Evolutionary conservation across 2,329 filamentous ascomycete species (phyloP).

Genomic region (Aureobasidium subglaciale): DNA sequence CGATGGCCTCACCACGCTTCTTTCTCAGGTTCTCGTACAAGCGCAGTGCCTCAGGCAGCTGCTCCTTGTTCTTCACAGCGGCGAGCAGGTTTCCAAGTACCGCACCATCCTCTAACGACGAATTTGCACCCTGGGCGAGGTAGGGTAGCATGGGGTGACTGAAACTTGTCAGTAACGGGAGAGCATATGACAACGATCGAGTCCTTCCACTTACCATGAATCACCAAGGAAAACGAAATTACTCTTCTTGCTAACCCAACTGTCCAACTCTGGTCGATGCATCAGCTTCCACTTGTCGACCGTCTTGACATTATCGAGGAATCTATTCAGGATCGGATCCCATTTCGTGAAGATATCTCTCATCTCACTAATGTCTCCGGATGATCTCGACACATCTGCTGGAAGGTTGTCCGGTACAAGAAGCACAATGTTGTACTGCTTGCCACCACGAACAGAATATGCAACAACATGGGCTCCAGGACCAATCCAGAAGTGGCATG

Average conservation of each 20-base stretch:
- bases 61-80: conserved; percentile 35
- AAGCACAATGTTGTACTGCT: conserved; percentile 60
- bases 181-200: background rate
- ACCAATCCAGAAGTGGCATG: conserved; percentile 57
- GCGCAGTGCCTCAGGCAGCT: conserved; percentile 35
- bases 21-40: conserved; percentile 43
- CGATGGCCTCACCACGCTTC: conserved; percentile 47
- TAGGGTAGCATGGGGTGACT: conserved; percentile 56
- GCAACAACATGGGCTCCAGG: conserved; percentile 54
- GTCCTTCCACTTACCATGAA: conserved; percentile 41
- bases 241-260: conserved; percentile 47
- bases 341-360: conserved; percentile 51
- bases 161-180: background rate
- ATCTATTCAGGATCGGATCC: conserved; percentile 52
- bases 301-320: conserved; percentile 46
- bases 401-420: conserved; percentile 58
- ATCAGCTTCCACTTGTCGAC: conserved; percentile 67
- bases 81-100: conserved; percentile 53
- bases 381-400: conserved; percentile 42
- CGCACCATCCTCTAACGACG: conserved; percentile 60
- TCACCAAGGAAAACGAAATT: conserved; percentile 51
- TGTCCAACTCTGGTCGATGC: conserved; percentile 46
- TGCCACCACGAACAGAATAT: conserved; percentile 54
- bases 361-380: conserved; percentile 56
- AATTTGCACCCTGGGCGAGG: conserved; percentile 60